phyloP scores from a whole-genome alignment of 345 rosid species.

The Gynandropsis gynandra region DNA sequence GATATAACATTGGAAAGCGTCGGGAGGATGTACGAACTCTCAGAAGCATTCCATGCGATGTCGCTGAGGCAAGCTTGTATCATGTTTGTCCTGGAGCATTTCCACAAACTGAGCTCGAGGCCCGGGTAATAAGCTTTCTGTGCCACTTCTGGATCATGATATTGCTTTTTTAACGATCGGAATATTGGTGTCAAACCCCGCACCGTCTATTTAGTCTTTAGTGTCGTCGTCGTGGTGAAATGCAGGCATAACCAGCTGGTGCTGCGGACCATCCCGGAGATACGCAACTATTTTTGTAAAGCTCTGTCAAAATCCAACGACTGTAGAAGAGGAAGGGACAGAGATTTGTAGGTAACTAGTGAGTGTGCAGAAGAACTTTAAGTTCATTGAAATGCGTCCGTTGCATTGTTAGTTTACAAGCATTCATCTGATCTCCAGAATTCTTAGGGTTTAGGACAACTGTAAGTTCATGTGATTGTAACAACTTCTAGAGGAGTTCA shows the following conservation, averaged over 20 bases:
- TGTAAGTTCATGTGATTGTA: no score
- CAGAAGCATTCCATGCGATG: slow-evolving; percentile 92
- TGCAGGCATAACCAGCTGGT: slow-evolving; percentile 67
- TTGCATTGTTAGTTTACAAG: no score
- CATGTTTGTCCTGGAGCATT: slow-evolving; percentile 85
- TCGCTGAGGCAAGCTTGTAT: slow-evolving; percentile 88
- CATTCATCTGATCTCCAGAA: no score
- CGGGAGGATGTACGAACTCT: slow-evolving; percentile 90
- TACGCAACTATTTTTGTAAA: slow-evolving; percentile 63
- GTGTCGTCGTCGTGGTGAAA: not conserved
- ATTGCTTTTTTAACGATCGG: no score
- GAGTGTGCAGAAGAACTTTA: not conserved
- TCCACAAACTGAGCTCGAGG: slow-evolving; percentile 64
- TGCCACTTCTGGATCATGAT: not conserved
- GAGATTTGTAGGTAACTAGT: slow-evolving; percentile 27
- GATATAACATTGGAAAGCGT: slow-evolving; percentile 88
- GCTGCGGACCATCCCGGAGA: slow-evolving; percentile 69
- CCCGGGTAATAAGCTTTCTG: slow-evolving; percentile 48
- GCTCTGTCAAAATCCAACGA: slow-evolving; percentile 63
- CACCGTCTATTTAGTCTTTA: not conserved
- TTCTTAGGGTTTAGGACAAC: no score
- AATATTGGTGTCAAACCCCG: no score
- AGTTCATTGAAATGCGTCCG: no score
- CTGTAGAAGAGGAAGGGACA: slow-evolving; percentile 30
- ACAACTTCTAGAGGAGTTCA: no score